Base-by-base conservation (phyloP, 225 moss, liverwort and hornwort genomes). In the Anthoceros angustus region DNA sequence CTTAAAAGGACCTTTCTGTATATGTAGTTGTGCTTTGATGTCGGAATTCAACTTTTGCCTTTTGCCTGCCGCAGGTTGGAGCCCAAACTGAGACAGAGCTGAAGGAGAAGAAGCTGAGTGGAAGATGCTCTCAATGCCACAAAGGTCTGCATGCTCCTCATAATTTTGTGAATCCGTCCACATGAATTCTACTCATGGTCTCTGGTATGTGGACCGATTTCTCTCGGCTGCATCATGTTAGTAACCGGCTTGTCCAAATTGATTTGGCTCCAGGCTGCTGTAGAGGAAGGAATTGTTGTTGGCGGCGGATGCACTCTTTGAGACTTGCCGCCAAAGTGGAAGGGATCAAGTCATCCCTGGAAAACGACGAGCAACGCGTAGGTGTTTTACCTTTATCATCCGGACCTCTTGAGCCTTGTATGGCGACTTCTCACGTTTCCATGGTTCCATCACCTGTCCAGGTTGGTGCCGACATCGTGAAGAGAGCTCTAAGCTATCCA, bases 91-190 rank as follows among this genome's bases (percentile, higher is more conserved):
- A 95, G 70, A 95, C 94, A 0, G 90, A 95, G 72, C 67, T 90
- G 66, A 95, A 95, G 77, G 95, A 95, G 77, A 95, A 95, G 80
- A 95, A 95, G 72, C 70, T 95, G 88, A 3, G 95, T 95, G 16
- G 95, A 95, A 68, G 95, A 95, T 80, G 95, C 95, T 16, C 77
- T 95, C 18, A 95, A 95, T 45, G 91, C 95, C 9, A 95, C 95
- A 0, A 95, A 91, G 85, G 80, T 80, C 32, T 15, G 42, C 8
- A n/a, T 39, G 18, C 18, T 39, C 12, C 40, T 43, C 12, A 0
- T 16, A 4, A 12, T 40, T 7, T 43, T 41, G 15, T 55, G 18
- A 55, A 21, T 3, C 21, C 18, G 3, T 55, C 21, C 21, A 16
- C 3, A 2, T 55, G 18, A 55, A 55, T 21, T 55, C 16, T 3